Evolutionary conservation across 2,329 filamentous ascomycete genomes (phyloP), one percentile per base, ranked within the genome.

Genomic region (Fusarium dlaminii): DNA sequence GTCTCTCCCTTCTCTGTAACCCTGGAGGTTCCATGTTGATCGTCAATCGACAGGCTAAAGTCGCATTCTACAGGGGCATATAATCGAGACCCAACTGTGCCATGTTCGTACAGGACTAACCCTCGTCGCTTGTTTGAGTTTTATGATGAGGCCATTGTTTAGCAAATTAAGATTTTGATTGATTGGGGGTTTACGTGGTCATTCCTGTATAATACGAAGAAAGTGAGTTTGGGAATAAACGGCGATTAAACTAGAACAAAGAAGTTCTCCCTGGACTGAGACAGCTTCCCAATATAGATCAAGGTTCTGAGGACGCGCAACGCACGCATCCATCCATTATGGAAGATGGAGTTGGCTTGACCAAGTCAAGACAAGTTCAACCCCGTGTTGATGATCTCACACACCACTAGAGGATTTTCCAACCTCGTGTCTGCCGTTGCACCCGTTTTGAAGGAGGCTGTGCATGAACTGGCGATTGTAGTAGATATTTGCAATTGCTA

Each of bases 401-500:
- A 63, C 72, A 74, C 72, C 72, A 74, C 48, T 72, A 74, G 59
- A 43, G 39, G 30, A 29, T 24, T 55, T 43, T 46, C 59, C 63
- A 72, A 74, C 68, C 71, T 74, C 72, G 72, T 74, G 62, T 73
- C 58, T 70, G 57, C 67, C 49, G 60, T 71, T 70, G 34, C 18
- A 64, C 54, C 51, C 49, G 60, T 66, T 54, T 61, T 40, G 17
- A 20, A 60, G 45, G 71, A 65, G 72, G 72, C 72, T 72, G 72
- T 74, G 72, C 63, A 45, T 4, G n/a, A 27, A 45, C 42, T 13
- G 42, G 7, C 24, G 20, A 29, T 29, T 40, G 32, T 8, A 24
- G 27, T 6, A 22, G 3, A 7, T 34, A 36, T 30, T 42, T 36
- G 34, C 30, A 64, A 57, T 43, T 27, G 6, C n/a, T n/a, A 36